Base-by-base conservation (phyloP, 352 stramenopile genomes). In the Globisporangium viniferum region DNA sequence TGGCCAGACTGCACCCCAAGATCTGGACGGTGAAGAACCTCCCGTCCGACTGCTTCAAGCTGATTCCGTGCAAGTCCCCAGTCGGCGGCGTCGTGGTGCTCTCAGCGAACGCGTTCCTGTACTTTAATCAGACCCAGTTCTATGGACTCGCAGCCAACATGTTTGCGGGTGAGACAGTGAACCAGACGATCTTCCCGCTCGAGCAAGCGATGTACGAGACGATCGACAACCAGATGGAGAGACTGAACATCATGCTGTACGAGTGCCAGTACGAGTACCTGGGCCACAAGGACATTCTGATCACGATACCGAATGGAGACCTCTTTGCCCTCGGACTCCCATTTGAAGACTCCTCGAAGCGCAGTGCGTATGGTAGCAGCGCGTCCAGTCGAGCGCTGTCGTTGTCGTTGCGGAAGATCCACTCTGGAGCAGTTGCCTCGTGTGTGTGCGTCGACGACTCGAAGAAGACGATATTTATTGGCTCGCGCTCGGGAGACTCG, bases 111-210 rank as follows among this genome's bases (percentile, higher is more conserved):
- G 86, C 88, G 8, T 81, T 96, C 35, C 68, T 96, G 15, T 96
- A 96, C 62, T 96, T 92, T 65, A 96, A 96, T 70, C 88, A 96
- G 67, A 96, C 88, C 4, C 85, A 93, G 74, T 94, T 94, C 68
- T 77, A 92, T 58, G 88, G 88, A 1, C 64, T 92, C 14, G 81
- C 82, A 0, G 86, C 82, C 5, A 96, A 90, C 41, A 64, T 82
- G 6, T 93, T 94, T 69, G 86, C 88, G 0, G 76, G 73, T 15
- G 87, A 91, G 59, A 94, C 86, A 2, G 84, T 94, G 48, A 93
- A 91, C 66, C 78, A 88, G 27, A 67, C 81, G 2, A 79, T 91
- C 0, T 93, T 91, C 35, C 82, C 86, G 5, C 75, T 93, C 9
- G 73, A 86, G 46, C 77, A 89, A 9, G 74, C 86, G 7, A 46